Evolutionary conservation across 106 monocot genomes (phyloP).

Genomic region (Posidonia australis): DNA sequence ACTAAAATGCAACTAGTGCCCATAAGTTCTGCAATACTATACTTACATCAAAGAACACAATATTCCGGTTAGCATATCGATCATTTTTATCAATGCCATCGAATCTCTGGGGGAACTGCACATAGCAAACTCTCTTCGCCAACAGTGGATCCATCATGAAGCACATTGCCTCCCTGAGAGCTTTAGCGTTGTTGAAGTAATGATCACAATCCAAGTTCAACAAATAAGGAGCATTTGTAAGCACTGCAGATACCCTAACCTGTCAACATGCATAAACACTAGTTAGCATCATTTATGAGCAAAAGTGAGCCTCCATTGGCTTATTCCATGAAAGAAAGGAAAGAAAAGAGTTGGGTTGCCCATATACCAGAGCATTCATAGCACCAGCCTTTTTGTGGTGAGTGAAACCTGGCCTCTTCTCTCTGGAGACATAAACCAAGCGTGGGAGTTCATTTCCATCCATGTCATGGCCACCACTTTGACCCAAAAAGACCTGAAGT

Average conservation of each 20-base stretch:
- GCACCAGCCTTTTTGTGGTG: constrained; percentile 34
- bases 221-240: constrained; percentile 21
- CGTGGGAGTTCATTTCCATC: constrained; percentile 28
- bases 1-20: neutral
- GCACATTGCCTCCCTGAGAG: constrained; percentile 27
- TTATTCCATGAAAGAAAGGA: neutral
- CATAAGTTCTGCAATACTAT: neutral
- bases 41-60: constrained; percentile 33
- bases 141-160: constrained; percentile 30
- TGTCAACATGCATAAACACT: neutral
- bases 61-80: constrained; percentile 30
- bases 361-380: constrained; percentile 23
- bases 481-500: constrained; percentile 22
- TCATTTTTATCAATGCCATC: constrained; percentile 25
- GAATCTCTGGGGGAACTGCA: constrained; percentile 31
- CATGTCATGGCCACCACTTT: constrained; percentile 22
- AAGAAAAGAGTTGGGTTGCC: neutral
- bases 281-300: neutral
- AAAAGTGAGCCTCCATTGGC: neutral
- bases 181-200: constrained; percentile 27
- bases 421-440: constrained; percentile 27
- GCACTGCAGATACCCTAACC: constrained; percentile 26
- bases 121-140: constrained; percentile 25
- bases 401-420: constrained; percentile 28
- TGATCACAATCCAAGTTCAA: constrained; percentile 33